phyloP scores from a whole-genome alignment of 2,329 filamentous ascomycete species.

The Plenodomus biglobosus region DNA sequence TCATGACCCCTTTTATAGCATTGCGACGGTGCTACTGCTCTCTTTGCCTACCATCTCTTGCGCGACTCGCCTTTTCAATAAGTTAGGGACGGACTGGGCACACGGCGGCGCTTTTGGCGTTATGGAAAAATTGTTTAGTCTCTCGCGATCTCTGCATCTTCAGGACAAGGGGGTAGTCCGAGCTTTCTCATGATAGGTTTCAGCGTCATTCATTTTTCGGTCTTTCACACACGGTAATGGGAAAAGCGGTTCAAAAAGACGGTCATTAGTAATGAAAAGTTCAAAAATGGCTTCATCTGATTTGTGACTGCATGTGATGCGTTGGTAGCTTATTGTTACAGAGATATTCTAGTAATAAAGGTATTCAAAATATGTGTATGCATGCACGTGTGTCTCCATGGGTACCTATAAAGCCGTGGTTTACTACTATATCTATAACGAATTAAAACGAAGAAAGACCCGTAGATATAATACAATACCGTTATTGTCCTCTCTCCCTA shows the following conservation, averaged over 20 bases:
- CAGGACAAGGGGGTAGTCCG: not conserved
- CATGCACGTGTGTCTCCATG: too few species aligned
- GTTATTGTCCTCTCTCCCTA: too few species aligned
- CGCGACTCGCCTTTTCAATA: not conserved
- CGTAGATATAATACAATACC: too few species aligned
- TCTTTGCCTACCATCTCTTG: not conserved
- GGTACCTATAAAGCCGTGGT: too few species aligned
- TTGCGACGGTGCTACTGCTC: conserved; percentile 30
- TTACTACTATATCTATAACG: too few species aligned
- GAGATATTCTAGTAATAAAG: too few species aligned
- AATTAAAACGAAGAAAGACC: too few species aligned
- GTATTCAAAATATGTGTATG: too few species aligned
- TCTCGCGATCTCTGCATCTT: not conserved
- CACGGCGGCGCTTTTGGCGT: not conserved
- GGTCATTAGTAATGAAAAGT: too few species aligned
- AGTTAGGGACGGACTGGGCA: not conserved
- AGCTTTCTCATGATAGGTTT: not conserved
- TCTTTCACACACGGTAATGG: not conserved
- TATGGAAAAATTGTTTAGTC: not conserved
- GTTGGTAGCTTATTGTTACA: too few species aligned
- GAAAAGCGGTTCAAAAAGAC: not conserved
- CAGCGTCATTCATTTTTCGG: not conserved
- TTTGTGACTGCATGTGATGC: too few species aligned
- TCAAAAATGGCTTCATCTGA: too few species aligned
- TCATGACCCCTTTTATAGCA: conserved; percentile 27